Percentiles rank a stretch among this genome's conserved stretches.
Evolutionary conservation across 192 early-diverging fungal species (phyloP).

Genomic region (Backusella liffmaniae): DNA sequence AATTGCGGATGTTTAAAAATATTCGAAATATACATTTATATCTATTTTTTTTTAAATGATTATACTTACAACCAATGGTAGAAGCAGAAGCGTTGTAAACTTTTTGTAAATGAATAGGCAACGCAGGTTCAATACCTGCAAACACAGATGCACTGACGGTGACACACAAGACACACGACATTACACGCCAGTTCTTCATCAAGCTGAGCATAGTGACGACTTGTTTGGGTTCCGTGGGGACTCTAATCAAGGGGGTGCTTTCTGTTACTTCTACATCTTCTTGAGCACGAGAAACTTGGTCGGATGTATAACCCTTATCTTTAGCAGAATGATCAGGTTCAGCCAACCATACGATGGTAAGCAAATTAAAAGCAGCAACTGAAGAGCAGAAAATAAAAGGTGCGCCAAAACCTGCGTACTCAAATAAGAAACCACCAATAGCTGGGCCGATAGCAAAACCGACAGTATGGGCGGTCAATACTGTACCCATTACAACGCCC

Average conservation of each 20-base stretch:
- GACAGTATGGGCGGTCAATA: slow-evolving; percentile 63
- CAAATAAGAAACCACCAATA: slow-evolving; percentile 63
- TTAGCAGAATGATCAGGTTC: slow-evolving; percentile 46
- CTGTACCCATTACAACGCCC: slow-evolving; percentile 72
- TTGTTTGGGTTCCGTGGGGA: slow-evolving; percentile 2
- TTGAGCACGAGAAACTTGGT: slow-evolving; percentile 11
- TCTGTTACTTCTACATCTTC: slow-evolving; percentile 12
- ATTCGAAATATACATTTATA: slow-evolving; percentile 15
- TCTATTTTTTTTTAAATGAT: not conserved
- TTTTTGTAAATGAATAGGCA: slow-evolving; percentile 50
- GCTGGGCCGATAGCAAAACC: slow-evolving; percentile 71
- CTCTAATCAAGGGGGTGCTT: not conserved
- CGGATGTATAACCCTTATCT: not conserved
- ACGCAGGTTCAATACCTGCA: slow-evolving; percentile 56
- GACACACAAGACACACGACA: slow-evolving; percentile 41
- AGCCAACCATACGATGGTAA: slow-evolving; percentile 56
- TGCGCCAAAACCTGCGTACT: slow-evolving; percentile 61
- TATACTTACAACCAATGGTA: slow-evolving; percentile 40
- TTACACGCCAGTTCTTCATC: slow-evolving; percentile 45
- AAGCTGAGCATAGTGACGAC: slow-evolving; percentile 42
- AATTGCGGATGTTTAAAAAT: not conserved
- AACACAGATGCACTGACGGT: slow-evolving; percentile 51
- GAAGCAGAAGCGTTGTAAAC: slow-evolving; percentile 38
- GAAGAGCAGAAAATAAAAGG: slow-evolving; percentile 70
- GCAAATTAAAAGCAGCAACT: slow-evolving; percentile 58